Evolutionary conservation across 225 moss, liverwort and hornwort genomes (phyloP).

Genomic region (Bryum argenteum): DNA sequence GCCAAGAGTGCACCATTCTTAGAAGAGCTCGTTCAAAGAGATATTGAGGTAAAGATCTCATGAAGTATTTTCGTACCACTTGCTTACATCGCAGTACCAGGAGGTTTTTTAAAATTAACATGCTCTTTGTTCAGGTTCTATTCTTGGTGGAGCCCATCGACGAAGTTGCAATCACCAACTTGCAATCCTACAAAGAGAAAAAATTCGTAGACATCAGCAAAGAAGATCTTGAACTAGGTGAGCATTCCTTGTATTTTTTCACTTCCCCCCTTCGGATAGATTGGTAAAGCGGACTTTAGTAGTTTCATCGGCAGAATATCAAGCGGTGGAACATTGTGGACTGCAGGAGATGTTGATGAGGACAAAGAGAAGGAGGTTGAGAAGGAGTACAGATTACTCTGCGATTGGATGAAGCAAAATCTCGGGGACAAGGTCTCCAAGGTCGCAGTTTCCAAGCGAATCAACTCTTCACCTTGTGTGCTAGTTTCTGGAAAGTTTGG

Average conservation of each 20-base stretch:
- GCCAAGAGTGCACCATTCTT: constrained; percentile 96
- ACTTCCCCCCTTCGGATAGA: no score
- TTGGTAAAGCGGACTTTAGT: no score
- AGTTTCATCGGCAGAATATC: neutral
- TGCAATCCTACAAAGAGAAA: constrained; percentile 83
- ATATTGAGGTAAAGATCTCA: constrained; percentile 61
- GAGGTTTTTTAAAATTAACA: neutral
- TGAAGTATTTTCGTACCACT: neutral
- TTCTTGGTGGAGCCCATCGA: constrained; percentile 95
- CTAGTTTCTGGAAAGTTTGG: constrained; percentile 98
- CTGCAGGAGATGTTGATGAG: constrained; percentile 70
- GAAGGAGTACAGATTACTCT: constrained; percentile 75
- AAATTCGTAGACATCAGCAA: constrained; percentile 97
- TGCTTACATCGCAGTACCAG: neutral
- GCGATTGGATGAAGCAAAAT: constrained; percentile 97
- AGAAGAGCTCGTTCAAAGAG: constrained; percentile 78
- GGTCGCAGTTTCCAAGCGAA: constrained; percentile 84
- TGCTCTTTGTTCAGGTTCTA: constrained; percentile 59
- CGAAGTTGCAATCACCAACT: constrained; percentile 87
- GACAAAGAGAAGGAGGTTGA: constrained; percentile 86
- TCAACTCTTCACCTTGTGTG: constrained; percentile 93
- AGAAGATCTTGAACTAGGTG: constrained; percentile 97
- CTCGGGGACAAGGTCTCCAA: constrained; percentile 97
- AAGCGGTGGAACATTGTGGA: constrained; percentile 9
- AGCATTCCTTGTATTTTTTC: neutral